A percentile compares a stretch with the other conserved stretches of the same genome.
Conservation (phyloP, 1,284 basidiomycete genomes). For the Fomes fomentarius region DNA sequence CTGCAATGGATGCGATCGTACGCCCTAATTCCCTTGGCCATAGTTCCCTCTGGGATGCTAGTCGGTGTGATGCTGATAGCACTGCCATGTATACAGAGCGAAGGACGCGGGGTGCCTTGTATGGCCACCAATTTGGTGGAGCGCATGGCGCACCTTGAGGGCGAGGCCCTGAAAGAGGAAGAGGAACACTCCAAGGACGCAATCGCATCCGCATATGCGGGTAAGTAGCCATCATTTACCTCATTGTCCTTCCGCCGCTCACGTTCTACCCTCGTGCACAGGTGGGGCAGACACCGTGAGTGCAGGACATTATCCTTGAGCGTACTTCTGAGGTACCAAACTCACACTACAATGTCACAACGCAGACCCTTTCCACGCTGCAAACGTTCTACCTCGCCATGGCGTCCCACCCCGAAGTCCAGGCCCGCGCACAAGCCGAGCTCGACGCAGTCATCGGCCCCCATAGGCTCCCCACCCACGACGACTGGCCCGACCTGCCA, state of each 20-base stretch:
- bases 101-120: slow-evolving; percentile 3
- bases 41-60: no score
- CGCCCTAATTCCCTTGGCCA: neutral
- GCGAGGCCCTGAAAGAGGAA: slow-evolving; percentile 5
- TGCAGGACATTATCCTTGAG: neutral
- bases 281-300: slow-evolving; percentile 1
- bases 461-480: slow-evolving; percentile 17
- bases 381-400: slow-evolving; percentile 24
- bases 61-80: no score
- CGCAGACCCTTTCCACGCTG: slow-evolving; percentile 8
- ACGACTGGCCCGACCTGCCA: slow-evolving; percentile 17
- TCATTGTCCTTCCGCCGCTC: no score
- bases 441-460: slow-evolving; percentile 28
- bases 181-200: slow-evolving; percentile 7
- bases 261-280: neutral
- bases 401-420: slow-evolving; percentile 28
- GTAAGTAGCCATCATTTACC: neutral
- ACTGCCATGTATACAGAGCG: neutral
- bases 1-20: slow-evolving; percentile 9
- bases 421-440: slow-evolving; percentile 31
- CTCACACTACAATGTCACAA: no score
- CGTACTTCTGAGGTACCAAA: neutral
- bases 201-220: slow-evolving; percentile 11
- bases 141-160: neutral
- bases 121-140: slow-evolving; percentile 7